Conservation (phyloP, 306 rosid species). For the Quercus robur region DNA sequence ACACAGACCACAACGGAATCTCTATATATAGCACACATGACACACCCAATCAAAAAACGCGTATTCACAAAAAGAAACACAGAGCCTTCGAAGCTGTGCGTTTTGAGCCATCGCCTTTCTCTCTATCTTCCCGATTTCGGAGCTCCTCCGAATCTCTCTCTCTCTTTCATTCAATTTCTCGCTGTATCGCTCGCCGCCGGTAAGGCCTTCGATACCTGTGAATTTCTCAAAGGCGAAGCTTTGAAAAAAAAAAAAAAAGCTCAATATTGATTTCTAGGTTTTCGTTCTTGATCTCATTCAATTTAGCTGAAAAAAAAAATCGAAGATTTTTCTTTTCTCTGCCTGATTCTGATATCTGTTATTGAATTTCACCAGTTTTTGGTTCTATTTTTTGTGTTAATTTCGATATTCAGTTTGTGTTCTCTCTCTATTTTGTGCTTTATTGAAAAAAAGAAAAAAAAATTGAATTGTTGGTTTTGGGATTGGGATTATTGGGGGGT, state of each 20-base stretch:
- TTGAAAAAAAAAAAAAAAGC: not conserved
- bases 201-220: conserved; percentile 71
- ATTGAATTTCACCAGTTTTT: not conserved
- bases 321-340: not conserved
- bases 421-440: not conserved
- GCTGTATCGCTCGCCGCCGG: conserved; percentile 31
- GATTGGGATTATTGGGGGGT: conserved; percentile 21
- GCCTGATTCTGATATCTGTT: not conserved
- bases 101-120: not conserved
- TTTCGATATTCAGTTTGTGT: conserved; percentile 3
- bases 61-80: not conserved
- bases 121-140: not conserved
- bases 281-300: conserved; percentile 22
- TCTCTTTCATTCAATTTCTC: not conserved
- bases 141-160: not conserved
- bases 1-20: too few species aligned
- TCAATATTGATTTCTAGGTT: conserved; percentile 40
- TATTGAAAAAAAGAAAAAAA: not conserved
- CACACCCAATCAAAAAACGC: not conserved
- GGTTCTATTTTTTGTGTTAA: not conserved
- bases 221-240: conserved; percentile 31
- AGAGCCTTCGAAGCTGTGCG: not conserved
- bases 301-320: not conserved
- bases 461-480: conserved; percentile 5
- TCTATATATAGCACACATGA: not conserved